phyloP scores from a whole-genome alignment of 768 basidiomycete genomes.

The Obba rivulosa region DNA sequence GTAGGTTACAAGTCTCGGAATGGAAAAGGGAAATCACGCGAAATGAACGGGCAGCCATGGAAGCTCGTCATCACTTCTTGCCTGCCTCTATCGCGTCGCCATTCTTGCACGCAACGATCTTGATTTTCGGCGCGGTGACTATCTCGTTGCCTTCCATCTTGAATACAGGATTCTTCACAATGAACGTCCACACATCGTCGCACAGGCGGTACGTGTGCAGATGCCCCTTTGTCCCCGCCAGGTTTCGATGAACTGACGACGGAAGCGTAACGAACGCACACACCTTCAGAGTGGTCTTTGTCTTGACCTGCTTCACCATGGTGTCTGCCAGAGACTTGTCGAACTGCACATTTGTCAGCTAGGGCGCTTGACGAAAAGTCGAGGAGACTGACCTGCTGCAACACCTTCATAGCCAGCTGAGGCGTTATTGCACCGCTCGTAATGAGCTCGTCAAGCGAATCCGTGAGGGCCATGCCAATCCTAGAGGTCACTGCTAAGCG shows the following conservation, averaged over 20 bases:
- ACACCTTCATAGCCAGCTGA: constrained; percentile 97
- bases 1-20: no score
- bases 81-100: constrained; percentile 81
- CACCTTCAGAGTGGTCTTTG: constrained; percentile 90
- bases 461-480: constrained; percentile 95
- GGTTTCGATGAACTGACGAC: background rate
- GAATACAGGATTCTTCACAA: constrained; percentile 87
- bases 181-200: constrained; percentile 99
- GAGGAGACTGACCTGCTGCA: constrained; percentile 72
- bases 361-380: background rate
- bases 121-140: constrained; percentile 73
- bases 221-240: constrained; percentile 51
- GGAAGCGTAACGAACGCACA: constrained; percentile 11
- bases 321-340: constrained; percentile 94
- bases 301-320: constrained; percentile 91
- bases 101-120: constrained; percentile 98
- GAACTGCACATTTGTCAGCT: constrained; percentile 51
- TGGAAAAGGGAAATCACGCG: no score
- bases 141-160: constrained; percentile 93
- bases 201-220: constrained; percentile 88
- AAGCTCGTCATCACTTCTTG: constrained; percentile 53
- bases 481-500: constrained; percentile 35
- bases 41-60: no score
- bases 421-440: constrained; percentile 95
- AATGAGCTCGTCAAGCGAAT: constrained; percentile 97